Evolutionary conservation across 306 rosid species (phyloP).

Genomic region (Cicer arietinum): DNA sequence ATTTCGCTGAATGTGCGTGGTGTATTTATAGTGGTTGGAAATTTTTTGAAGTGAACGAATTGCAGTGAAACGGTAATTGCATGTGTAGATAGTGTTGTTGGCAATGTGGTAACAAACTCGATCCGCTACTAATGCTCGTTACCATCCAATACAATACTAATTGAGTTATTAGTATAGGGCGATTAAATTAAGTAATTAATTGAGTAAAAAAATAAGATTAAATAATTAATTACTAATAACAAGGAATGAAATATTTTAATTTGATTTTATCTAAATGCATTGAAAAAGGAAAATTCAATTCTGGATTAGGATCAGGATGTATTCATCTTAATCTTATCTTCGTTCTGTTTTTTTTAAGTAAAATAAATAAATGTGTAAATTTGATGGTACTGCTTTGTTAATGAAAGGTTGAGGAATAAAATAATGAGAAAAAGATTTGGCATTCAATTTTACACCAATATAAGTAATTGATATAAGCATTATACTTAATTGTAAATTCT

Average conservation of each 20-base stretch:
- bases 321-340: neutral
- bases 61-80: neutral
- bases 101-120: neutral
- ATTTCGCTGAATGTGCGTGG: neutral
- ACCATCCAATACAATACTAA: neutral
- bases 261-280: neutral
- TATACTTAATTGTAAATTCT: too few species aligned
- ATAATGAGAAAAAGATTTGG: too few species aligned
- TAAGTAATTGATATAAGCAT: too few species aligned
- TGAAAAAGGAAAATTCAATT: neutral
- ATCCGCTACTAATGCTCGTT: conserved; percentile 3
- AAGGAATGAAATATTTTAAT: too few species aligned
- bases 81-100: neutral
- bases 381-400: too few species aligned
- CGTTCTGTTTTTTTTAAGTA: neutral
- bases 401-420: too few species aligned
- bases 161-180: neutral
- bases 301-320: neutral
- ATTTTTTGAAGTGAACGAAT: neutral
- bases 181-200: too few species aligned
- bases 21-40: conserved; percentile 17
- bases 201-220: too few species aligned
- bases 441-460: too few species aligned
- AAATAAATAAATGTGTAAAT: too few species aligned
- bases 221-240: neutral